Base-by-base conservation (phyloP, 495 filamentous ascomycete species). In the Penicillium mononematosum region DNA sequence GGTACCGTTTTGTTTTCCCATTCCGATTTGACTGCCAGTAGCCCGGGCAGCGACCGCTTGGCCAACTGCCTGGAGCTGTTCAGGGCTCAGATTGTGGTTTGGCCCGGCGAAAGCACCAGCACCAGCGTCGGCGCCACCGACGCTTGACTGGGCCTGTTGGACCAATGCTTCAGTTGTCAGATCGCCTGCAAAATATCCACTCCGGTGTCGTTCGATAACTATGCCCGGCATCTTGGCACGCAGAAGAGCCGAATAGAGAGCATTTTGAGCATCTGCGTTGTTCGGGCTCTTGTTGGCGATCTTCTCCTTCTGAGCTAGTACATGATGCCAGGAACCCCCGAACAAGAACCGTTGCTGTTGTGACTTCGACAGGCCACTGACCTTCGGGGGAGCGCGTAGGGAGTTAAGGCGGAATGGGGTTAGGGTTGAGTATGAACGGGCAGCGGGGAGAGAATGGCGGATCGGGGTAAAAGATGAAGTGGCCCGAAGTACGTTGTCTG, bases 161-260 rank as follows among this genome's bases (percentile, higher is more conserved):
- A 96, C 96, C 27, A 85, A 83, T 17, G 81, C 75, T 42, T 93
- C 90, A 47, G 88, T 87, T 20, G 83, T 77, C 9, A 81, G 64
- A 67, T 91, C 96, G 7, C 80, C 84, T 2, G 92, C 90, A 75
- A 92, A 98, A 47, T 87, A 84, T 55, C 88, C 88, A 29, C 85
- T 90, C 60, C 90, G 86, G 69, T 96, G 92, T 61, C 94, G 80
- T 68, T 98, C 92, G 41, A 96, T 80, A 29, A 98, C 78, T 48
- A 98, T 96, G 7, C 89, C 86, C 6, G 94, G 89, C 86, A 96
- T 92, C 65, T 95, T 90, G 11, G 91, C 91, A 60, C 85, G 87
- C 22, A 97, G 76, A n/a, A 98, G 83, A 34, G 90, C 86, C 64
- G 91, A 85, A 71, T 98, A 98, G 70, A 98, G 96, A 20, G 89